These are phyloP conservation scores for Eragrostis curvula DNA, from an alignment of 176 grass and related monocot species.

Conservation along the genomic window DNA sequence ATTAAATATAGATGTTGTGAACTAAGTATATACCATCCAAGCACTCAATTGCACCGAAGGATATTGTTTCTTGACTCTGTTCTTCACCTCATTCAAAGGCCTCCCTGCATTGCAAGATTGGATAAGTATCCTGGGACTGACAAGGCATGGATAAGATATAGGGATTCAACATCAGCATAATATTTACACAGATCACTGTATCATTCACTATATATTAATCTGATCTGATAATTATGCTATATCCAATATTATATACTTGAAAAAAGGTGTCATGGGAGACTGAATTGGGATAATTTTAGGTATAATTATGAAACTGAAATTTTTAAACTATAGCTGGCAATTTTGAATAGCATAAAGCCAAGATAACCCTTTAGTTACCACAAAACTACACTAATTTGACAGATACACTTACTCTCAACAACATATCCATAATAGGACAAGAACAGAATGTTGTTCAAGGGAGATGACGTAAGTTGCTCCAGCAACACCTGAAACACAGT, in stretches of 20 bases:
- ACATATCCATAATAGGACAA: slow-evolving; percentile 87
- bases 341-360: background rate
- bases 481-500: slow-evolving; percentile 69
- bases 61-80: slow-evolving; percentile 81
- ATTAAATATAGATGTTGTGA: background rate
- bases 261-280: background rate
- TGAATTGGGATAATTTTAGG: background rate
- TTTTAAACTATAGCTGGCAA: background rate
- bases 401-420: slow-evolving; percentile 81
- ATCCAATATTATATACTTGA: background rate
- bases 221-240: background rate
- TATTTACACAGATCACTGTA: slow-evolving; percentile 13
- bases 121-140: slow-evolving; percentile 23
- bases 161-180: background rate
- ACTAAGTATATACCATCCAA: slow-evolving; percentile 71
- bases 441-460: slow-evolving; percentile 85
- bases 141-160: background rate
- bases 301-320: background rate
- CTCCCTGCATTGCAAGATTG: slow-evolving; percentile 56
- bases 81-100: slow-evolving; percentile 71
- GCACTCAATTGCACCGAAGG: slow-evolving; percentile 85
- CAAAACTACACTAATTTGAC: slow-evolving; percentile 3
- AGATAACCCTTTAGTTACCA: background rate
- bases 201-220: background rate
- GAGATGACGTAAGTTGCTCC: slow-evolving; percentile 82